Base-by-base conservation (phyloP, 139 green algal species). In the Picochlorum sp. region DNA sequence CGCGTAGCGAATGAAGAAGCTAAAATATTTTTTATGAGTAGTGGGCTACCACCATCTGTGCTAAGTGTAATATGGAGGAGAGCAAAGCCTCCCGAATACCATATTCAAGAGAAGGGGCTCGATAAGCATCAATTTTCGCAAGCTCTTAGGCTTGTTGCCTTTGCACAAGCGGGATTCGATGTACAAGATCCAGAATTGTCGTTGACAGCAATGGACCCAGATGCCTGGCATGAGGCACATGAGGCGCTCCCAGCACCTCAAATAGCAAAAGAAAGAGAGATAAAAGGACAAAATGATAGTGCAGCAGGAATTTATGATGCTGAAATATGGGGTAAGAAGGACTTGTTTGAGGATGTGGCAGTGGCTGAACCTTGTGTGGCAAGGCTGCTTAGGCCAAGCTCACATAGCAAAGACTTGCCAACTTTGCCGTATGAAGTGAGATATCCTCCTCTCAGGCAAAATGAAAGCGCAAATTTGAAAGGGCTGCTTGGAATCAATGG, bases 401-500 rank as follows among this genome's bases (percentile, higher is more conserved):
- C 12, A 50, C 25, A 10, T 29, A 26, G 18, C 50, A 45, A 13
- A 7, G 25, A 5, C n/a, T 14, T 29, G 18, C 35, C 53, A 7
- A 76, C 75, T 0, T 26, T 81, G 5, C 35, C 58, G 1, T 59
- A 77, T 31, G 75, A 81, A 32, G 56, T 75, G 3, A 68, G 81
- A 7, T 68, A 80, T 44, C 70, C 76, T 22, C 81, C 80, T 1
- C 64, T 87, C 25, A 63, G 74, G n/a, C 77, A 73, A 18, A 82
- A 86, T 28, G 33, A 59, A 18, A 57, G 63, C 0, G 68, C 81
- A 2, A 65, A 58, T 13, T 64, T 87, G 14, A 67, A 45, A 20
- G 18, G 52, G 14, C 52, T 88, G 30, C 67, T 73, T 18, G 70
- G 69, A 6, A 69, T 31, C 26, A 43, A 63, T n/a, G 80, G 76